Evolutionary conservation across 306 rosid genomes (phyloP), one percentile per base, ranked within the genome.

Genomic region (Glycyrrhiza uralensis): DNA sequence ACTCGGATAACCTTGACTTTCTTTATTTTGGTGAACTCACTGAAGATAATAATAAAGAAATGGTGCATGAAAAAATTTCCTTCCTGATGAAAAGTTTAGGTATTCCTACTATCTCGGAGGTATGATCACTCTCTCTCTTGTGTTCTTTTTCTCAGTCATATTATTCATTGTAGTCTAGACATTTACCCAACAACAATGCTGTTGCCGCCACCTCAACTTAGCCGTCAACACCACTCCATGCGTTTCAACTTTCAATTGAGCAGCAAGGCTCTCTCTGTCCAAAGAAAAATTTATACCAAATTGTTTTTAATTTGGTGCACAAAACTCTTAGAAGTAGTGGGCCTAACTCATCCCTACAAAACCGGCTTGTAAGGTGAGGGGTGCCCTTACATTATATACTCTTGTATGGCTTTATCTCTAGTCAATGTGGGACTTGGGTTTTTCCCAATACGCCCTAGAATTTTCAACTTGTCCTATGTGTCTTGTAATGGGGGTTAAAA

Each of bases 81-180:
- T 15, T 71, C 59, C 88, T 93, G 64, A 81, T 93, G 94, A 88
- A 84, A 77, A 75, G 71, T 60, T 81, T 93, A 19, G 98, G 92
- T 63, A 90, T 93, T 76, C 90, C 94, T 64, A 85, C 92, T 80
- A 88, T 93, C 67, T 93, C 98, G 3, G 89, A 90, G 96, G 98
- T 90, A 89, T 76, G 64, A 51, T 78, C 49, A 61, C 51, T 66
- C 62, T 51, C 42, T 61, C 71, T 58, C 19, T 29, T 29, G 29
- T 38, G 69, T 32, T 69, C 46, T 46, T 56, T 49, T 39, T 51
- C 23, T 74, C 52, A 11, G 38, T 64, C 50, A 3, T 71, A 44
- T 14, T 32, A 45, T 61, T 69, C 28, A 55, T 33, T 51, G 18
- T 36, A 44, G 72, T 51, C 41, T 71, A 11, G 11, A 18, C 72